Percentiles rank a stretch among this genome's conserved stretches.
Evolutionary conservation across 2,329 filamentous ascomycete species (phyloP).

Genomic region (Chaetomium olivaceum): DNA sequence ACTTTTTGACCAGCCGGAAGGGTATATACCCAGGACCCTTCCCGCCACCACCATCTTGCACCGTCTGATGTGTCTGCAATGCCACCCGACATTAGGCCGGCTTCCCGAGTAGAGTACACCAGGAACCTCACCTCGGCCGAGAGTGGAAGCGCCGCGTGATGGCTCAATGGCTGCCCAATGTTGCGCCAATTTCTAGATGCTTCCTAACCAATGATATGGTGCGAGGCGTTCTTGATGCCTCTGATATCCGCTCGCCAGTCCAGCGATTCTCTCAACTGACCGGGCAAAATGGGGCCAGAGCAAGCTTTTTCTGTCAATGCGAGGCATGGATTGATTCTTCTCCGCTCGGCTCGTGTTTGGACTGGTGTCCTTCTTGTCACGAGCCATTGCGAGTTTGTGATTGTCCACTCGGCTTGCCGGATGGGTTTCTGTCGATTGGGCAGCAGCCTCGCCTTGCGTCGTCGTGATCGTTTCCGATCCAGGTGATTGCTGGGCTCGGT

Average conservation of each 20-base stretch:
- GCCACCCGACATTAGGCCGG: constrained; percentile 11
- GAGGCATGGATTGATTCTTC: neutral
- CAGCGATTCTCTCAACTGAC: neutral
- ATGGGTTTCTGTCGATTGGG: constrained; percentile 18
- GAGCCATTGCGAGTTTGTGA: constrained; percentile 13
- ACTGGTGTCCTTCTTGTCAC: constrained; percentile 3
- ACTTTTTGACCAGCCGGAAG: neutral
- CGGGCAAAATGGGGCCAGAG: neutral
- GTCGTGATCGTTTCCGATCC: constrained; percentile 30
- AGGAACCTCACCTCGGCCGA: constrained; percentile 19
- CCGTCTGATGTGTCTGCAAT: constrained; percentile 13
- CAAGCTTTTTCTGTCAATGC: neutral
- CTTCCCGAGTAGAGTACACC: constrained; percentile 23
- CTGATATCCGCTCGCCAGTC: constrained; percentile 4
- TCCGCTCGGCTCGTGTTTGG: neutral
- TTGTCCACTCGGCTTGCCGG: constrained; percentile 12
- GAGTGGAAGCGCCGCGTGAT: constrained; percentile 14
- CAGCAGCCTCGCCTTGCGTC: constrained; percentile 32
- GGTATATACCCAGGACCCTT: constrained; percentile 5
- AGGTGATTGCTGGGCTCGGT: constrained; percentile 22
- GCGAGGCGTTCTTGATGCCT: constrained; percentile 18
- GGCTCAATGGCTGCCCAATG: constrained; percentile 30
- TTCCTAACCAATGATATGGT: constrained; percentile 22
- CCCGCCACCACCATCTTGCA: neutral
- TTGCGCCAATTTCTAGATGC: constrained; percentile 22